A percentile compares a stretch with the other conserved stretches of the same genome.
Conservation (phyloP, 805 yeast species). For the Pichia insulana region DNA sequence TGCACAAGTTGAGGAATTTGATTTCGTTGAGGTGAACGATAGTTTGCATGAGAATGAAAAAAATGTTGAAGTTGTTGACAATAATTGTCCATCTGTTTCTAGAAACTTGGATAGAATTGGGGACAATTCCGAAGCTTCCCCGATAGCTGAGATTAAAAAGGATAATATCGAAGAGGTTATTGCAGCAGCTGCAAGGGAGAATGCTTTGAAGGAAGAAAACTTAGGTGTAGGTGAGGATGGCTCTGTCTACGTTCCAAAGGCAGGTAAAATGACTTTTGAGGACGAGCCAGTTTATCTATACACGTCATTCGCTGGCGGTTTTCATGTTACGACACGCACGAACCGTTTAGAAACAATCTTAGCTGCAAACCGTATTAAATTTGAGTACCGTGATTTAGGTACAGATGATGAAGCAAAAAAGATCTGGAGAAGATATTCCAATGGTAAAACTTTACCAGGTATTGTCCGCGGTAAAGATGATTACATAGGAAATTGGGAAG, state of each 20-base stretch:
- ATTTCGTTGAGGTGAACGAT: too few species aligned
- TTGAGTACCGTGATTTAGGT: conserved; percentile 68
- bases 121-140: neutral
- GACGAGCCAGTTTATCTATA: conserved; percentile 63
- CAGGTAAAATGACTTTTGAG: conserved; percentile 28
- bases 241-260: conserved; percentile 27
- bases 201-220: conserved; percentile 8
- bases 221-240: conserved; percentile 11
- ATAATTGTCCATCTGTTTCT: neutral
- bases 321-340: conserved; percentile 69
- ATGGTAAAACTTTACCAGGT: conserved; percentile 75
- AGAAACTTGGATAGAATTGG: neutral
- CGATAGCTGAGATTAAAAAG: conserved; percentile 7
- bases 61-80: too few species aligned
- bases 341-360: conserved; percentile 67
- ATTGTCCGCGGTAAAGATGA: conserved; percentile 77
- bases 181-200: conserved; percentile 24
- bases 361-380: conserved; percentile 62
- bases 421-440: conserved; percentile 69
- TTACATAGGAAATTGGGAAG: conserved; percentile 77
- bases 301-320: conserved; percentile 85
- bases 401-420: conserved; percentile 81
- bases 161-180: conserved; percentile 20
- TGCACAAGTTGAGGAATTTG: too few species aligned
- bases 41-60: too few species aligned